phyloP scores from a whole-genome alignment of 805 yeast species.

The Sugiyamaella lignohabitans region DNA sequence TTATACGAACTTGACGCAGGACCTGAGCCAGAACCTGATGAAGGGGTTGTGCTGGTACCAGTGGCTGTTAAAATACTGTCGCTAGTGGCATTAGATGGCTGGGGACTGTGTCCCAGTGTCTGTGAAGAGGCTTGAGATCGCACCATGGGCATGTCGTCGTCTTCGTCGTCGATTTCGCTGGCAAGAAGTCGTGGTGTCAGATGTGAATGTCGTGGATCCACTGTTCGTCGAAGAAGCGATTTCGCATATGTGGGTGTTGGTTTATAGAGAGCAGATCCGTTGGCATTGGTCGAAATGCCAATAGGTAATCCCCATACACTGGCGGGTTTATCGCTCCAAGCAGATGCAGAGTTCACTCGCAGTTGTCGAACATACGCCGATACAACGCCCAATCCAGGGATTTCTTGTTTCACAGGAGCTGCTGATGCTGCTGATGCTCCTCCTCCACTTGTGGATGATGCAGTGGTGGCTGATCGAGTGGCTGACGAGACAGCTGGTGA shows the following conservation, averaged over 20 bases:
- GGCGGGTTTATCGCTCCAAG: constrained; percentile 25
- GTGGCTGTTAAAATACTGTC: too few species aligned
- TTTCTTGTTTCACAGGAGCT: constrained; percentile 10
- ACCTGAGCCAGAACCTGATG: too few species aligned
- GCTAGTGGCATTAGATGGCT: not conserved
- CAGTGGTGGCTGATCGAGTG: not conserved
- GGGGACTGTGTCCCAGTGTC: not conserved
- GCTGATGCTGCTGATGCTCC: constrained; percentile 7
- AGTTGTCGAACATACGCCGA: constrained; percentile 29
- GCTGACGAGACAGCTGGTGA: not conserved
- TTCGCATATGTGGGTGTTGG: constrained; percentile 9
- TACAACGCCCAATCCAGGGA: constrained; percentile 28
- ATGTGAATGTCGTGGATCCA: constrained; percentile 35
- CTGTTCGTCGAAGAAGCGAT: constrained; percentile 29
- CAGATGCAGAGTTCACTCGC: constrained; percentile 26
- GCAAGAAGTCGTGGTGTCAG: constrained; percentile 59
- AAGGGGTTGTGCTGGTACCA: not conserved
- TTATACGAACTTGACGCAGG: not conserved
- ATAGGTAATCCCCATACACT: constrained; percentile 27
- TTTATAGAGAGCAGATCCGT: not conserved
- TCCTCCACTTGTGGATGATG: constrained; percentile 5
- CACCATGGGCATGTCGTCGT: constrained; percentile 20
- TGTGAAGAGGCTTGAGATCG: not conserved
- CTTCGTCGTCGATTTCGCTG: constrained; percentile 67
- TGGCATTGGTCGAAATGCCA: constrained; percentile 21